Evolutionary conservation across 352 stramenopile species (phyloP).

Genomic region (Phytophthora melonis): DNA sequence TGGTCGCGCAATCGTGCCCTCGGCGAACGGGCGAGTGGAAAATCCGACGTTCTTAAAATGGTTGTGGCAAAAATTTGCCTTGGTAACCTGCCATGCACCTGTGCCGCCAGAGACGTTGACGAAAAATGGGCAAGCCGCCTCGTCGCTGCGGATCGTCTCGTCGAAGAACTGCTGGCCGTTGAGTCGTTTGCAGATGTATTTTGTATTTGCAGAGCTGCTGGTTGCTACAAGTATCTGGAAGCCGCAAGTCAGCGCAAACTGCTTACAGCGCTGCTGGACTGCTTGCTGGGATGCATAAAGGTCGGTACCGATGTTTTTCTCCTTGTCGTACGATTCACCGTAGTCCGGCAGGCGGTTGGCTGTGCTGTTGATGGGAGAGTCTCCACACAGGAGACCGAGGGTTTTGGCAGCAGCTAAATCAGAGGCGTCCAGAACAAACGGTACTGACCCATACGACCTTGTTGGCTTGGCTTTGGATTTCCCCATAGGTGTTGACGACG

Average conservation of each 20-base stretch:
- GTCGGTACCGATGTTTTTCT: not conserved
- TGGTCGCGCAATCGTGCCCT: not conserved
- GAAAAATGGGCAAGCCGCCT: slow-evolving; percentile 13
- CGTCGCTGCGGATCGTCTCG: not conserved
- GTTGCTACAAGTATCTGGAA: not conserved
- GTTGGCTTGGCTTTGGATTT: not conserved
- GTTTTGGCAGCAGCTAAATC: not conserved
- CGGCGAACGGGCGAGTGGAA: not conserved
- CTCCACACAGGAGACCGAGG: not conserved
- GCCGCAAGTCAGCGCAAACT: not conserved
- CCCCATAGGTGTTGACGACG: not conserved
- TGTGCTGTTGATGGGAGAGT: not conserved
- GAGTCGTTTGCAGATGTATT: slow-evolving; percentile 11
- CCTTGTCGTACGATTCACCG: not conserved
- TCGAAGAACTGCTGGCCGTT: slow-evolving; percentile 26
- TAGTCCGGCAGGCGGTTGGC: not conserved
- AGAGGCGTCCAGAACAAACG: not conserved
- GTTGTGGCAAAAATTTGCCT: slow-evolving; percentile 27
- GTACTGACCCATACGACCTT: not conserved
- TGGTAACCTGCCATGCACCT: slow-evolving; percentile 7
- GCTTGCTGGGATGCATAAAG: not conserved
- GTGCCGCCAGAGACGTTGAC: slow-evolving; percentile 3
- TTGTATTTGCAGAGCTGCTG: not conserved
- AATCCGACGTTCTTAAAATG: slow-evolving; percentile 22
- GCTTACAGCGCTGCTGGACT: not conserved